Percentiles rank a stretch among this genome's conserved stretches.
phyloP scores from a whole-genome alignment of 2,329 filamentous ascomycete genomes.

The Alternaria arborescens region DNA sequence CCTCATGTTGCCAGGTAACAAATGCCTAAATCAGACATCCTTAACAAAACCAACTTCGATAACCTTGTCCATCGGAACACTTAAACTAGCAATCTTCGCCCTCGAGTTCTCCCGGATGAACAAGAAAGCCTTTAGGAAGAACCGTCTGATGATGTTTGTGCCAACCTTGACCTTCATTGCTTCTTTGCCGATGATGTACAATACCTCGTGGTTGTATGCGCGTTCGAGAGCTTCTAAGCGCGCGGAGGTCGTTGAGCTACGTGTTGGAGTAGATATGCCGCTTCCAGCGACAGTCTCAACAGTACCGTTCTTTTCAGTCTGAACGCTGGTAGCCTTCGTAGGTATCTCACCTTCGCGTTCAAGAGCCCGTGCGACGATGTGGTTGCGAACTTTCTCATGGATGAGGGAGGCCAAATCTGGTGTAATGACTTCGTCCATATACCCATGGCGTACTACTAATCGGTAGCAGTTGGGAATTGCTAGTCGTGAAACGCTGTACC shows the following conservation, averaged over 20 bases:
- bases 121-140: slow-evolving; percentile 65
- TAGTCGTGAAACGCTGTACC: slow-evolving; percentile 58
- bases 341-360: slow-evolving; percentile 38
- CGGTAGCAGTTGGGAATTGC: slow-evolving; percentile 71
- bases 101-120: slow-evolving; percentile 73
- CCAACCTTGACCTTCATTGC: slow-evolving; percentile 51
- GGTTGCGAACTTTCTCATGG: slow-evolving; percentile 64
- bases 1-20: not conserved
- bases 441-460: slow-evolving; percentile 74
- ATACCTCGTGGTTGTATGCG: slow-evolving; percentile 58
- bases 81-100: slow-evolving; percentile 70
- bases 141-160: slow-evolving; percentile 55
- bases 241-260: slow-evolving; percentile 33
- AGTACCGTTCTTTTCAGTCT: not conserved
- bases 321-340: slow-evolving; percentile 10
- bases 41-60: slow-evolving; percentile 76
- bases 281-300: slow-evolving; percentile 10
- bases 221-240: slow-evolving; percentile 50
- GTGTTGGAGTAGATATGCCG: slow-evolving; percentile 21
- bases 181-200: slow-evolving; percentile 66
- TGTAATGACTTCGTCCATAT: slow-evolving; percentile 74
- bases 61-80: slow-evolving; percentile 66
- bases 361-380: slow-evolving; percentile 41
- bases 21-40: slow-evolving; percentile 60
- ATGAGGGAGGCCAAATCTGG: slow-evolving; percentile 66